Conservation (phyloP, 306 rosid genomes). For the Vicia sativa region DNA sequence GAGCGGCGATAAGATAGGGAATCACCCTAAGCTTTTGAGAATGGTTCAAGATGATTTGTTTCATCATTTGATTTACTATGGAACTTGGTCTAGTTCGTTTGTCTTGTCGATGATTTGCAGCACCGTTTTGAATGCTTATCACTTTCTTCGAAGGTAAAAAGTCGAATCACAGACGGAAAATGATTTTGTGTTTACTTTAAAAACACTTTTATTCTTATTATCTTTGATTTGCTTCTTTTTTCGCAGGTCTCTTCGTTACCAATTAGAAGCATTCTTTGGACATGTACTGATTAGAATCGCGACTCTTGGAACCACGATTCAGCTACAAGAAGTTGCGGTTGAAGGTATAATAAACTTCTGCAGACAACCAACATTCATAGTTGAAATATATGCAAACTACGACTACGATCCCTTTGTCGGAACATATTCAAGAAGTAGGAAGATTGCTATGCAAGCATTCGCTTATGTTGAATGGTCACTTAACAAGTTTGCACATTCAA, state of each 20-base stretch:
- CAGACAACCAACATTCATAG: conserved; percentile 72
- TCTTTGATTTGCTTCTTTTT: background rate
- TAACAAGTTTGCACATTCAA: conserved; percentile 62
- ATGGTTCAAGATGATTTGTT: conserved; percentile 89
- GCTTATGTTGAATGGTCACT: conserved; percentile 53
- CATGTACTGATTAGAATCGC: conserved; percentile 63
- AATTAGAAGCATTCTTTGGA: conserved; percentile 76
- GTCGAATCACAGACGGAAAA: background rate
- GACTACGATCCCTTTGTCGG: conserved; percentile 73
- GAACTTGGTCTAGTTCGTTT: conserved; percentile 69
- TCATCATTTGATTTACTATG: conserved; percentile 89
- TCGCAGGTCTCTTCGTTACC: conserved; percentile 69
- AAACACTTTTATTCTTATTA: background rate
- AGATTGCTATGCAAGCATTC: conserved; percentile 84
- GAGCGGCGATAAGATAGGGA: conserved; percentile 77
- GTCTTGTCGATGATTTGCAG: conserved; percentile 94
- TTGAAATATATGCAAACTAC: conserved; percentile 66
- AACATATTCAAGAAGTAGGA: conserved; percentile 75
- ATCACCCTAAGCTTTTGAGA: conserved; percentile 76
- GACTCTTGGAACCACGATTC: conserved; percentile 54
- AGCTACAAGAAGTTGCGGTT: conserved; percentile 85
- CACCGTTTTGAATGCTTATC: conserved; percentile 77
- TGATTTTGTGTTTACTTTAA: too few relatives aligned
- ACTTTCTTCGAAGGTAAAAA: conserved; percentile 72
- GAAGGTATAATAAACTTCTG: conserved; percentile 89